Percentiles rank a stretch among this genome's conserved stretches.
phyloP scores from a whole-genome alignment of 2,329 filamentous ascomycete species.

The Trichoderma aggressivum region DNA sequence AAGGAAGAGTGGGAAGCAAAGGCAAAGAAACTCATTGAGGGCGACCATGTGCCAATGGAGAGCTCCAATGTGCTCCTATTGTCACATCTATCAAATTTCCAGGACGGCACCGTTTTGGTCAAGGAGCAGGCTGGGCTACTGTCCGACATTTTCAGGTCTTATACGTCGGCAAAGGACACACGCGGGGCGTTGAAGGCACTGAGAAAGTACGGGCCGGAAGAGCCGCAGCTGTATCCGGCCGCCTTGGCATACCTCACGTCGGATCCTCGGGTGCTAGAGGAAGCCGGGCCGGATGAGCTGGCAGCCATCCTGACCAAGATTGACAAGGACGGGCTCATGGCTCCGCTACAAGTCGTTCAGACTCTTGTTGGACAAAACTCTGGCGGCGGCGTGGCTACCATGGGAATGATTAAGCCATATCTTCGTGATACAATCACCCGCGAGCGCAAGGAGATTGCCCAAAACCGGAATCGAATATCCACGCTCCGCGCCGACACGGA shows the following conservation, averaged over 20 bases:
- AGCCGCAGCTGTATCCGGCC: conserved; percentile 88
- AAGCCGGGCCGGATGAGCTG: conserved; percentile 80
- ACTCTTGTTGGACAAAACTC: conserved; percentile 66
- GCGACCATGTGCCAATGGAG: conserved; percentile 78
- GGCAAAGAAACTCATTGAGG: conserved; percentile 83
- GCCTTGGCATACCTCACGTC: conserved; percentile 93
- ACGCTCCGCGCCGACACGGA: conserved; percentile 83
- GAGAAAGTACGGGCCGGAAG: conserved; percentile 84
- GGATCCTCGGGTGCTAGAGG: conserved; percentile 72
- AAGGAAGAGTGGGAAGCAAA: conserved; percentile 84
- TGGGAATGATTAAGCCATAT: conserved; percentile 96
- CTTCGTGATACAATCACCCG: conserved; percentile 83
- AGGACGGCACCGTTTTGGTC: conserved; percentile 85
- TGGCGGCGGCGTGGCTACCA: conserved; percentile 70
- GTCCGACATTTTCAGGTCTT: conserved; percentile 95
- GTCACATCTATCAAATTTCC: conserved; percentile 87
- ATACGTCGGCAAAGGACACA: conserved; percentile 89
- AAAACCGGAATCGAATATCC: conserved; percentile 75
- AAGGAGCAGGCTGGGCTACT: conserved; percentile 88
- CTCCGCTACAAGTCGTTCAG: conserved; percentile 93
- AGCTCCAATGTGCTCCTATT: conserved; percentile 91
- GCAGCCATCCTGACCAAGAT: conserved; percentile 78
- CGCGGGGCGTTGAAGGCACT: conserved; percentile 84
- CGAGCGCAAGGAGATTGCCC: conserved; percentile 78
- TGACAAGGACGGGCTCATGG: conserved; percentile 87